Conservation (phyloP, 305 asterid species). For the Fraxinus albicans region DNA sequence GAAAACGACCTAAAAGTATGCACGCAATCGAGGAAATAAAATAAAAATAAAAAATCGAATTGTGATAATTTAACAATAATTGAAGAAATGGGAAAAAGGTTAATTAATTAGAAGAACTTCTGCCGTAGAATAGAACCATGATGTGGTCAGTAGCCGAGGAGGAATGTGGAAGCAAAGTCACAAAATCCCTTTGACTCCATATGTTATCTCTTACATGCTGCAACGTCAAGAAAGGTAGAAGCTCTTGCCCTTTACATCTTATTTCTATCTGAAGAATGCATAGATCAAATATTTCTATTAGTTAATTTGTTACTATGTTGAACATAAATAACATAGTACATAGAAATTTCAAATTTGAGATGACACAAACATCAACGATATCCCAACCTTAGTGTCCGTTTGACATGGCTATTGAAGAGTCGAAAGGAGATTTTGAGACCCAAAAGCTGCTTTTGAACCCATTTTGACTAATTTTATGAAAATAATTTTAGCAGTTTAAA, state of each 20-base stretch:
- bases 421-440: too few species aligned
- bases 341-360: not conserved
- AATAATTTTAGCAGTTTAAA: too few species aligned
- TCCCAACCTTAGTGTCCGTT: not conserved
- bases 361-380: not conserved
- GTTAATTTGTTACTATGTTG: not conserved
- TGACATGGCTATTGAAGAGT: too few species aligned
- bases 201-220: slow-evolving; percentile 85
- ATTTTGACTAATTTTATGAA: too few species aligned
- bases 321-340: not conserved
- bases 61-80: not conserved
- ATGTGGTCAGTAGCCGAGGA: slow-evolving; percentile 51
- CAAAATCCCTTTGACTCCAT: slow-evolving; percentile 59
- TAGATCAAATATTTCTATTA: not conserved
- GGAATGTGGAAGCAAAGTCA: slow-evolving; percentile 61
- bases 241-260: slow-evolving; percentile 80
- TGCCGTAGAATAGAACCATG: slow-evolving; percentile 74
- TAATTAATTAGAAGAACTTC: slow-evolving; percentile 28
- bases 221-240: slow-evolving; percentile 63
- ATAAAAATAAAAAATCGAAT: not conserved
- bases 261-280: slow-evolving; percentile 71
- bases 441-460: too few species aligned
- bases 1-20: not conserved
- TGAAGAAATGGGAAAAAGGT: not conserved
- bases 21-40: not conserved